Evolutionary conservation across 75 land plant genomes (phyloP), one percentile per base, ranked within the genome.

Genomic region (Cupressus sempervirens): DNA sequence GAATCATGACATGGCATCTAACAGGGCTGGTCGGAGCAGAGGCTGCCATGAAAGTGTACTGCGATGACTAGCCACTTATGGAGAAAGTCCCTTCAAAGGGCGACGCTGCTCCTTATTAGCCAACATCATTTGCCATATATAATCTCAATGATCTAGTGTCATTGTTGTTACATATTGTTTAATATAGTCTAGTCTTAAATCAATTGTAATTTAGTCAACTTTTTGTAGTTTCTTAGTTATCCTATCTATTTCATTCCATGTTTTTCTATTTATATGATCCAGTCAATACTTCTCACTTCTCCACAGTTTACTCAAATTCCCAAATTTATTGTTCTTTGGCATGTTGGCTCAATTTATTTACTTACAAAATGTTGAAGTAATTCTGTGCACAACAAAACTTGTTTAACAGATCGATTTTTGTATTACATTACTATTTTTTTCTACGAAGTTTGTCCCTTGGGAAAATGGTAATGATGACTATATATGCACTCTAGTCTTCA

Each of bases 11-110:
- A 8, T 75, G 80, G 29, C 92, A 91, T 23, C 84, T 86, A 14
- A 87, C 93, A 41, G 94, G 94, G 84, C 92, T 93, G 53, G 83
- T 88, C 35, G 92, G 91, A 34, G 91, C 89, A 38, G 94, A 93
- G 65, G 65, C 65, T n/a, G 65, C 65, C 11, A 86, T 70, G 46
- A 84, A 93, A 15, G 90, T 23, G 56, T 85, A 86, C 38, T 86
- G 73, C 9, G 81, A 45, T 3, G 81, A 40, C 34, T 32, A 72
- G 40, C 86, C 52, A 77, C 84, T 91, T 88, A 93, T 1, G 85
- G 54, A 46, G 40, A 68, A 84, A 5, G 83, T 62, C 50, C 84
- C 50, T 40, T 32, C 84, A 13, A n/a, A n/a, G n/a, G 84, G 52
- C 1, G 85, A 50, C 16, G 35, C 15, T 10, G 8, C 56, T n/a